Base-by-base conservation (phyloP, 2,329 filamentous ascomycete species). In the Ambrosiella beaveri region DNA sequence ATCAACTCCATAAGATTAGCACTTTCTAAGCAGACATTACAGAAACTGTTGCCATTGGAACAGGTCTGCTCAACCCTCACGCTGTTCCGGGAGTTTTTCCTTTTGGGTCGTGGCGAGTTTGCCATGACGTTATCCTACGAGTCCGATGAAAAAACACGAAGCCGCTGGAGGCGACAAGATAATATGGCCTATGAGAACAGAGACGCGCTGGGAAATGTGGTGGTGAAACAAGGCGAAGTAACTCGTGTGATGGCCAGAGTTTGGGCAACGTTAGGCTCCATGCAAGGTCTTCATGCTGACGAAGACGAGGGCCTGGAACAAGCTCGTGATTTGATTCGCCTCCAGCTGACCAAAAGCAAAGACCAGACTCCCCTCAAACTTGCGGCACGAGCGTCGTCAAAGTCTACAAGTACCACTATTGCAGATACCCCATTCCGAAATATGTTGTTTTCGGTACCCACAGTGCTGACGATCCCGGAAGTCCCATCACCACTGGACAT, bases 101-200 rank as follows among this genome's bases (percentile, higher is more conserved):
- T 98, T 1, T 76, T 98, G 0, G 85, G 86, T 0, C 80, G 88
- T 39, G 91, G 91, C 56, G 93, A 97, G 68, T 98, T 98, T 68
- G 88, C 90, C 17, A 82, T 93, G 70, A 84, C 86, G 0, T 71
- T 98, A 35, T 88, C 94, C 1, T 80, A 84, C 40, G 87, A 96
- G 70, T 88, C 91, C 0, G 88, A 96, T 63, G 80, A 85, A 57
- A 85, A 82, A 63, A 78, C 93, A 27, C 78, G 81, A n/a, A 82
- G 80, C 62, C 81, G 88, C 54, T 87, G 86, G 76, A 80, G 76
- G 63, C 74, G 82, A 62, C 74, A 80, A 9, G 78, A 80, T 44
- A 81, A 80, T 57, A 66, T 82, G 5, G 75, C 74, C 1, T 75
- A 75, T 66, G 76, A 80, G 65, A 78, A 77, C 65, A 68, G 76